A percentile compares a stretch with the other conserved stretches of the same genome.
phyloP scores from a whole-genome alignment of 768 basidiomycete genomes.

The Tricholoma furcatifolium region DNA sequence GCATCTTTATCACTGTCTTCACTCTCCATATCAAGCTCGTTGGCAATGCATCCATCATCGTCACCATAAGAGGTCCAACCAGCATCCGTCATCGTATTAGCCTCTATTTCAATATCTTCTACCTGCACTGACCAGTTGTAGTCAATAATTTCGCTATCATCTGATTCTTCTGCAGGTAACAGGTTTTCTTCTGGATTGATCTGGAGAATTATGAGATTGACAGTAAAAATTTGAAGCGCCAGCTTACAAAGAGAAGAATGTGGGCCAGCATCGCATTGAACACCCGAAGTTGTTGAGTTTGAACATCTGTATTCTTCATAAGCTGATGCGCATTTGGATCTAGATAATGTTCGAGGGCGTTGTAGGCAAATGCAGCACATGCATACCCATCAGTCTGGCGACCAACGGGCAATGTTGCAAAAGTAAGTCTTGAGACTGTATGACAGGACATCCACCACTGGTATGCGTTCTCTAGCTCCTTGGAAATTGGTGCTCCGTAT shows the following conservation, averaged over 20 bases:
- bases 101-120: no score
- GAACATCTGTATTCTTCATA: neutral
- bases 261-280: slow-evolving; percentile 5
- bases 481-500: neutral
- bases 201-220: no score
- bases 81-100: no score
- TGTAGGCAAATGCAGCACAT: slow-evolving; percentile 20
- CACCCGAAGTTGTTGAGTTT: slow-evolving; percentile 9
- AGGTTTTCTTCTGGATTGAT: no score
- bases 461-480: neutral
- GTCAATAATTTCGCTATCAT: neutral
- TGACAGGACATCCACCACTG: neutral
- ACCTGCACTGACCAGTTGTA: no score
- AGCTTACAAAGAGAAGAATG: neutral
- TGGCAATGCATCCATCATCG: neutral
- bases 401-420: no score
- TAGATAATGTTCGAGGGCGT: slow-evolving; percentile 13
- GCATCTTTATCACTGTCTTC: no score
- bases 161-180: no score
- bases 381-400: no score
- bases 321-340: slow-evolving; percentile 2
- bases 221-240: neutral
- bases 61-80: no score
- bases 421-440: no score
- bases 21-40: neutral